These are phyloP conservation scores for Henckelia pumila DNA, from an alignment of 257 asterid species.

Conservation along the genomic window DNA sequence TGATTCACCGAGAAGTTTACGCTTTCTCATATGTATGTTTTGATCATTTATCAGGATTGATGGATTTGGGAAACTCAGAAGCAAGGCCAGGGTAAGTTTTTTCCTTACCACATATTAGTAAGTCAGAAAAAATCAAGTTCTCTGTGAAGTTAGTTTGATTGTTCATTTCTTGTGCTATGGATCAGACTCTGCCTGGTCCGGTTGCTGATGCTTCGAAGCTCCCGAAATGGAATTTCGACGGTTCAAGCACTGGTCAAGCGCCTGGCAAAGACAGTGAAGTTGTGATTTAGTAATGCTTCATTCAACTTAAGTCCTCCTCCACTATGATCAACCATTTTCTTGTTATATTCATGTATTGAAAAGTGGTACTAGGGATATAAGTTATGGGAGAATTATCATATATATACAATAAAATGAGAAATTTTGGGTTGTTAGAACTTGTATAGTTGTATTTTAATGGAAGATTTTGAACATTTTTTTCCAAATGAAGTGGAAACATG, in stretches of 20 bases:
- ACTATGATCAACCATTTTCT: neutral
- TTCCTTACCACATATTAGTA: neutral
- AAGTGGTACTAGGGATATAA: slow-evolving; percentile 25
- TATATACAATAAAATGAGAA: neutral
- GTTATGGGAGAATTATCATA: neutral
- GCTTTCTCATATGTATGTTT: neutral
- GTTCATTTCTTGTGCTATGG: neutral
- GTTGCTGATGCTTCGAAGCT: slow-evolving; percentile 17
- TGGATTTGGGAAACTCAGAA: slow-evolving; percentile 51
- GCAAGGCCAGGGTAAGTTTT: slow-evolving; percentile 32
- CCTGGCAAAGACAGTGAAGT: slow-evolving; percentile 26
- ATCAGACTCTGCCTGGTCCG: slow-evolving; percentile 15
- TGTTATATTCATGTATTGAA: slow-evolving; percentile 32
- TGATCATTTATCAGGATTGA: slow-evolving; percentile 34
- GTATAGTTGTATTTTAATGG: neutral
- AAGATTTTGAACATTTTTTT: neutral
- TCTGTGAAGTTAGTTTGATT: neutral
- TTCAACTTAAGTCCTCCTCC: slow-evolving; percentile 30
- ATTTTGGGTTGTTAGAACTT: neutral
- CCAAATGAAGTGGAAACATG: neutral
- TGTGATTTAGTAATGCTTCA: slow-evolving; percentile 11
- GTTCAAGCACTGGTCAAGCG: slow-evolving; percentile 24
- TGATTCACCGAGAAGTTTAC: neutral
- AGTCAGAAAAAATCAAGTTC: neutral
- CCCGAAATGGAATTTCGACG: slow-evolving; percentile 23